Evolutionary conservation across 1,284 basidiomycete genomes (phyloP), one percentile per base, ranked within the genome.

Genomic region (Rhodotorula mucilaginosa): DNA sequence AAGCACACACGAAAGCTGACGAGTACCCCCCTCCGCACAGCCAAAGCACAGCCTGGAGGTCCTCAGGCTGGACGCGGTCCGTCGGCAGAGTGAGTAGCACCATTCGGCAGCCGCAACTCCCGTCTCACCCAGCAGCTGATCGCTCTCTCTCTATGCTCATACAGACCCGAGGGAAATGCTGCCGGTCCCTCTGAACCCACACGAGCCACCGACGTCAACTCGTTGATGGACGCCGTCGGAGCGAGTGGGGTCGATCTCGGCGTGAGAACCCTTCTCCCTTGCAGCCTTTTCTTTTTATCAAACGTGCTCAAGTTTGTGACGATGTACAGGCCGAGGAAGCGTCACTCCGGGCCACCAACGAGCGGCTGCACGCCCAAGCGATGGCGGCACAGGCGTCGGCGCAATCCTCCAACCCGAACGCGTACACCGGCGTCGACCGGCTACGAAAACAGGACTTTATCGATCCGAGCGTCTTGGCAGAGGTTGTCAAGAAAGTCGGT

Each of bases 211-310:
- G 71, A 80, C 57, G 74, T 80, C 31, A 63, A 79, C 54, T 67
- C 73, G 47, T 74, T 80, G 7, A 78, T 78, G 68, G 79, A 80
- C 61, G 78, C 78, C 2, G 78, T 79, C 10, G 78, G 78, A n/a
- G 71, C 75, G 29, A 72, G 77, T 51, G 79, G 79, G 15, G 77
- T 80, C 2, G 79, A 80, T 64, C 68, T 80, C 10, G 74, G 73
- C 18, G 79, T 79, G 44, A 63, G 79, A 16, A 26, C 6, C 1
- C n/a, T 16, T n/a, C n/a, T 26, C n/a, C 13, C 23, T n/a, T 2
- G 23, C 67, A 7, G 18, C 10, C 58, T 18, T 21, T 31, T 31
- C 29, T 39, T 49, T 56, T 8, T 0, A 2, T 21, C 23, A n/a
- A 34, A 34, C 23, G 39, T 46, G 8, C 51, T 7, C 3, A 16